phyloP scores from a whole-genome alignment of 345 rosid genomes.

The Salix dunnii region DNA sequence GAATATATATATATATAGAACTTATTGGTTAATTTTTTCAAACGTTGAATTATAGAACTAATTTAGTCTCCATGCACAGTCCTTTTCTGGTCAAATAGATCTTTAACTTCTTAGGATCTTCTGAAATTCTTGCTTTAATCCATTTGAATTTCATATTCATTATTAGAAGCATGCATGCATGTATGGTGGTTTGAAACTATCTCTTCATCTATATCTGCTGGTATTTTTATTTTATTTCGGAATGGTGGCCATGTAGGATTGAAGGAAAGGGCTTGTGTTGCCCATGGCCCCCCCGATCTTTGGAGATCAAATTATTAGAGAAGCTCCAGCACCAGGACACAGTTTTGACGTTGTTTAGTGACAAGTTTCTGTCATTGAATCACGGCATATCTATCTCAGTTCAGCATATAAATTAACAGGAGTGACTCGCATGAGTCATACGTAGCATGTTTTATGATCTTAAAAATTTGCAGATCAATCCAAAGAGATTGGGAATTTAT shows the following conservation, averaged over 20 bases:
- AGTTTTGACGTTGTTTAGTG: background rate
- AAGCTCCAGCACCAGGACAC: background rate
- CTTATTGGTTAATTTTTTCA: too few relatives aligned
- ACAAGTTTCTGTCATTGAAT: slow-evolving; percentile 7
- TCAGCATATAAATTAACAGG: background rate
- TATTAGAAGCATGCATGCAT: too few relatives aligned
- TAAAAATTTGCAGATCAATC: slow-evolving; percentile 14
- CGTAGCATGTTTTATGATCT: slow-evolving; percentile 43
- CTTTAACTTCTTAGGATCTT: too few relatives aligned
- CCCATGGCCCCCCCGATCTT: background rate
- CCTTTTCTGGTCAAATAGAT: too few relatives aligned
- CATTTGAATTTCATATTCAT: too few relatives aligned
- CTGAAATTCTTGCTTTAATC: too few relatives aligned
- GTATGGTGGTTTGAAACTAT: too few relatives aligned
- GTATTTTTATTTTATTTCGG: too few relatives aligned
- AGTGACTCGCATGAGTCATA: slow-evolving; percentile 30
- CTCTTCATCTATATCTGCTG: too few relatives aligned
- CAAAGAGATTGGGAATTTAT: background rate
- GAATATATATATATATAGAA: too few relatives aligned
- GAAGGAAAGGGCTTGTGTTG: background rate
- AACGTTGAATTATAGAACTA: too few relatives aligned
- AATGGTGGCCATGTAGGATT: background rate
- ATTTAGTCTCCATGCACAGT: too few relatives aligned
- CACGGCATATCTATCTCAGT: background rate
- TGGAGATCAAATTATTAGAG: slow-evolving; percentile 5